Evolutionary conservation across 2,329 filamentous ascomycete species (phyloP).

Genomic region (Calonectria leucothoes): DNA sequence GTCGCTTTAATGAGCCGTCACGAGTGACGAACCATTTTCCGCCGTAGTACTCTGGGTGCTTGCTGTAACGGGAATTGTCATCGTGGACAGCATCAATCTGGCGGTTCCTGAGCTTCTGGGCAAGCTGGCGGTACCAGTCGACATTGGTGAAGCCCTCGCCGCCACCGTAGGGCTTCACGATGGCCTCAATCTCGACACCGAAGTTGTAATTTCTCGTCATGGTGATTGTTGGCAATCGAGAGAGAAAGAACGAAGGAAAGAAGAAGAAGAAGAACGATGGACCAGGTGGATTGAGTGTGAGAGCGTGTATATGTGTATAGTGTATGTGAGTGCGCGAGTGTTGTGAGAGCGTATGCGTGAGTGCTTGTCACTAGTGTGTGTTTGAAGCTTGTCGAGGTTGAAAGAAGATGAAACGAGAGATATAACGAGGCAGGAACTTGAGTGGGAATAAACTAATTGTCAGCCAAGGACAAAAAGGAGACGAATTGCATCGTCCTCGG

Average conservation of each 20-base stretch:
- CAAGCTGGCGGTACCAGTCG: constrained; percentile 54
- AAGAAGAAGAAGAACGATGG: background rate
- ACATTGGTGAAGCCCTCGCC: constrained; percentile 51
- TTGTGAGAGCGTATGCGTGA: background rate
- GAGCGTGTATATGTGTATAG: background rate
- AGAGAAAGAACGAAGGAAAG: background rate
- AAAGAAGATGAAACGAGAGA: background rate
- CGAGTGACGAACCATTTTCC: constrained; percentile 56
- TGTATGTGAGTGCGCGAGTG: background rate
- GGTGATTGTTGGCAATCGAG: background rate
- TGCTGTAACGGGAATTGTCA: constrained; percentile 52
- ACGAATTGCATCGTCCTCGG: constrained; percentile 7
- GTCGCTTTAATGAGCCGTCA: constrained; percentile 53
- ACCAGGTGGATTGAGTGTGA: background rate
- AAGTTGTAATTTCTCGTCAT: constrained; percentile 53
- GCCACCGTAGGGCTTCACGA: constrained; percentile 51
- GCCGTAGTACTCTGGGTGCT: constrained; percentile 55
- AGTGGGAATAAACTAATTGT: background rate
- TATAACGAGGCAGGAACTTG: background rate
- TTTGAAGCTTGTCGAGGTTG: background rate
- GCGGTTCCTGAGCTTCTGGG: constrained; percentile 52
- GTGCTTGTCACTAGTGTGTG: background rate
- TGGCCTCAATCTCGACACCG: constrained; percentile 53
- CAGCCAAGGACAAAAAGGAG: background rate
- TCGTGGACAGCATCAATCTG: constrained; percentile 52